Conservation (phyloP, 495 filamentous ascomycete genomes). For the Neurospora sp. region DNA sequence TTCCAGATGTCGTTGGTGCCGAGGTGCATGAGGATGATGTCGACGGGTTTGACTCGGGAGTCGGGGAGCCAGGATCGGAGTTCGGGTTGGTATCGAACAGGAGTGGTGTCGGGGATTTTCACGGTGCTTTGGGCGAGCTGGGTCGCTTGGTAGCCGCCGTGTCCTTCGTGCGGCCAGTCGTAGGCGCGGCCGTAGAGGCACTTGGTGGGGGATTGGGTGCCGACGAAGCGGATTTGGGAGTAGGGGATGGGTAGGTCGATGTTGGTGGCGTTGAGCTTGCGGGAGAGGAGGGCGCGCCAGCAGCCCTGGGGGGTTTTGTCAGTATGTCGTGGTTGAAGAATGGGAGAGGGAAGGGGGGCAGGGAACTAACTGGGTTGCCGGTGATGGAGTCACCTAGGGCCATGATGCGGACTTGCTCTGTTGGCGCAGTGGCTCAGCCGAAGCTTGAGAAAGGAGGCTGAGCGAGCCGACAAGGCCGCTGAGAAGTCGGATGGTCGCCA, state of each 20-base stretch:
- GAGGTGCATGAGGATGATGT: constrained; percentile 38
- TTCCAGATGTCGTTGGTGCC: constrained; percentile 41
- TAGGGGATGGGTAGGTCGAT: not conserved
- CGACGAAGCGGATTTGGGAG: constrained; percentile 28
- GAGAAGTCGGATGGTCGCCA: not conserved
- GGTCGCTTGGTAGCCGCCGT: constrained; percentile 33
- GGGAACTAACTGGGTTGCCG: constrained; percentile 20
- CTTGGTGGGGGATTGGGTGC: constrained; percentile 24
- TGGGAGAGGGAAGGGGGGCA: not conserved
- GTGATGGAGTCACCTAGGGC: constrained; percentile 33
- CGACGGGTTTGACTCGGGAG: constrained; percentile 7
- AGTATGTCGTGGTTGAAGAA: not conserved
- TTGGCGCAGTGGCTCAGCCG: not conserved
- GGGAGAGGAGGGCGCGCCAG: constrained; percentile 32
- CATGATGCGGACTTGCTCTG: constrained; percentile 22
- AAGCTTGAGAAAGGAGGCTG: not conserved
- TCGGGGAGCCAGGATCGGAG: constrained; percentile 32
- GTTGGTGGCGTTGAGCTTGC: constrained; percentile 20
- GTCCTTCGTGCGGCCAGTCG: constrained; percentile 39
- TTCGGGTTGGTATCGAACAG: too few species aligned
- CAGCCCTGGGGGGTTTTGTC: constrained; percentile 19
- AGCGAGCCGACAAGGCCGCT: not conserved
- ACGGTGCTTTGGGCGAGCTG: constrained; percentile 12
- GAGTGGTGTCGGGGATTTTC: too few species aligned
- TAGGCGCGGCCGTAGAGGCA: constrained; percentile 32